Evolutionary conservation across 2,329 filamentous ascomycete species (phyloP).

Genomic region (Aspergillus sp.): DNA sequence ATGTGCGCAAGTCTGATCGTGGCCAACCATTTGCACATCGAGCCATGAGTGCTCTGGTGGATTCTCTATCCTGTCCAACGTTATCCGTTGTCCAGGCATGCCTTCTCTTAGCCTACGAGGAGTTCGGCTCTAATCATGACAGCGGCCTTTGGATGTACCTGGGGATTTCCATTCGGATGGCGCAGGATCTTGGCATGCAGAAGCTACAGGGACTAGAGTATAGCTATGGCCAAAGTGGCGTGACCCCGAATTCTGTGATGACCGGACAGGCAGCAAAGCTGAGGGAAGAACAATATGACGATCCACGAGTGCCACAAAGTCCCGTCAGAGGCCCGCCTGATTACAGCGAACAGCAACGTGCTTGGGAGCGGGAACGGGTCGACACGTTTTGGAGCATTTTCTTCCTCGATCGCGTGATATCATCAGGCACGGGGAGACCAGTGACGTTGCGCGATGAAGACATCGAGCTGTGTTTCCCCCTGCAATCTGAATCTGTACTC

Average conservation of each 20-base stretch:
- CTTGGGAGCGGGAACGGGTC: slow-evolving; percentile 73
- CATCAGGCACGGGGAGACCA: slow-evolving; percentile 78
- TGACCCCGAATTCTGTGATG: slow-evolving; percentile 57
- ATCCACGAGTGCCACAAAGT: slow-evolving; percentile 34
- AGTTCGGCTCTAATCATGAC: slow-evolving; percentile 84
- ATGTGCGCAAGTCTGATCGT: slow-evolving; percentile 58
- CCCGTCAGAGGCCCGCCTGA: slow-evolving; percentile 33
- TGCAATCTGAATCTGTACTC: slow-evolving; percentile 51
- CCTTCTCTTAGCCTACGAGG: slow-evolving; percentile 79
- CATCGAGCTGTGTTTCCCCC: slow-evolving; percentile 72
- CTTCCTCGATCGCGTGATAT: slow-evolving; percentile 81
- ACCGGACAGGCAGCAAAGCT: slow-evolving; percentile 39
- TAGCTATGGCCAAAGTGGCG: slow-evolving; percentile 52
- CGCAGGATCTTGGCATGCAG: slow-evolving; percentile 74
- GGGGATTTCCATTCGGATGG: slow-evolving; percentile 80
- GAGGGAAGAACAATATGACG: slow-evolving; percentile 44
- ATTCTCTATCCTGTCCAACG: slow-evolving; percentile 78
- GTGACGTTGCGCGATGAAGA: slow-evolving; percentile 82
- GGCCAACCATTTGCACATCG: slow-evolving; percentile 76
- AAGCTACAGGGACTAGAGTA: slow-evolving; percentile 71
- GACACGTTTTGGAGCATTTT: slow-evolving; percentile 92
- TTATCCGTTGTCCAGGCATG: slow-evolving; percentile 82
- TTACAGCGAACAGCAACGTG: slow-evolving; percentile 56
- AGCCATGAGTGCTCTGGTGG: slow-evolving; percentile 77
- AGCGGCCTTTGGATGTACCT: slow-evolving; percentile 94